Conservation (phyloP, 768 basidiomycete genomes). For the Cystobasidium tubakii region DNA sequence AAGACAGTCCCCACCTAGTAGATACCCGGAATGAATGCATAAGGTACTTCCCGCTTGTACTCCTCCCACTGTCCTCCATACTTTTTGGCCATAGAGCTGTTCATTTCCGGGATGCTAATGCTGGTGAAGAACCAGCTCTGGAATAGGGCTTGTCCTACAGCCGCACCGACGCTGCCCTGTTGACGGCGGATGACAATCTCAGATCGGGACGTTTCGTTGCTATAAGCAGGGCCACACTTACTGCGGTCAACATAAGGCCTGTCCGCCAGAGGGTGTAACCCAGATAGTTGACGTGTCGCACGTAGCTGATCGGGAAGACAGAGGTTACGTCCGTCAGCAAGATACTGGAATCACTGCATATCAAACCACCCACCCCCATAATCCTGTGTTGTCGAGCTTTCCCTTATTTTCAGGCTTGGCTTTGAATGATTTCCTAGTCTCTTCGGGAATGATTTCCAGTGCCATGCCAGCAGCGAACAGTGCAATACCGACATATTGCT, state of each 20-base stretch:
- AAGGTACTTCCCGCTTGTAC: slow-evolving; percentile 43
- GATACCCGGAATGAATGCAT: slow-evolving; percentile 42
- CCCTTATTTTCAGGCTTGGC: slow-evolving; percentile 41
- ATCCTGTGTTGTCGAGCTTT: slow-evolving; percentile 34
- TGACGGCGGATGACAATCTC: no score
- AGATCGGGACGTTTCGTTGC: neutral
- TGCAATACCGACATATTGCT: slow-evolving; percentile 42
- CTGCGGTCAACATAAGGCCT: slow-evolving; percentile 41
- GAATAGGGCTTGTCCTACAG: slow-evolving; percentile 31
- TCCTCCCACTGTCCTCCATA: slow-evolving; percentile 20
- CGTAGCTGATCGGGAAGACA: slow-evolving; percentile 30
- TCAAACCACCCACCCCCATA: neutral
- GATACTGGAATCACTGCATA: neutral
- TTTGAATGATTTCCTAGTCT: slow-evolving; percentile 41
- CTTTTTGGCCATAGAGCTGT: neutral
- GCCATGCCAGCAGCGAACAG: slow-evolving; percentile 40
- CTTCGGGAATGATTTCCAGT: slow-evolving; percentile 40
- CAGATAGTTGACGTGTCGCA: slow-evolving; percentile 44
- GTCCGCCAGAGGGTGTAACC: slow-evolving; percentile 43
- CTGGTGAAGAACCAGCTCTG: slow-evolving; percentile 36
- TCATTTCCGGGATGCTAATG: slow-evolving; percentile 38
- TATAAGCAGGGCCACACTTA: neutral
- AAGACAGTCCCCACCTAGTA: slow-evolving; percentile 30
- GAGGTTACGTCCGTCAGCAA: neutral
- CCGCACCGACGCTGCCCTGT: slow-evolving; percentile 36